Evolutionary conservation across 768 basidiomycete species (phyloP).

Genomic region (Psilocybe tampanensis): DNA sequence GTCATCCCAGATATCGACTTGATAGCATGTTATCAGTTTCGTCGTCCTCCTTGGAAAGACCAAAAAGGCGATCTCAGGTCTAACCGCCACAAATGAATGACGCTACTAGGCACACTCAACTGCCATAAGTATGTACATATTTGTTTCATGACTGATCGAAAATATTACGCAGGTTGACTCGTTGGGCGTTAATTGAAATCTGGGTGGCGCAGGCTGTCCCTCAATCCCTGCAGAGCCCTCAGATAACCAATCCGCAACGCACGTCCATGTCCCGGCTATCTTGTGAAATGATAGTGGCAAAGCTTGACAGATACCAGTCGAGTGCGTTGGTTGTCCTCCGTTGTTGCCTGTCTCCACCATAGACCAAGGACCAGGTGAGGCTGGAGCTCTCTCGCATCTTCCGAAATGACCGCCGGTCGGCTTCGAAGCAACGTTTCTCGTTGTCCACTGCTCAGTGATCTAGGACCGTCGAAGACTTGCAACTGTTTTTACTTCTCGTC

Average conservation of each 20-base stretch:
- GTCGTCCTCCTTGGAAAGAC: not conserved
- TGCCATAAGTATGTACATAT: conserved; percentile 54
- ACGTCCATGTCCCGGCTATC: conserved; percentile 45
- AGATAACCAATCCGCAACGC: conserved; percentile 39
- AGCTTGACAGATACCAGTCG: no score
- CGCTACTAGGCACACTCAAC: conserved; percentile 55
- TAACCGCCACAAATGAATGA: conserved; percentile 44
- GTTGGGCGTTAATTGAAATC: not conserved
- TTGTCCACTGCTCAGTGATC: no score
- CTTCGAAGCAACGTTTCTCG: conserved; percentile 50
- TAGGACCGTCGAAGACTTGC: conserved; percentile 22
- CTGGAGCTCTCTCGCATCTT: conserved; percentile 46
- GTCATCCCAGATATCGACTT: conserved; percentile 58
- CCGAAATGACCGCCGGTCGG: conserved; percentile 46
- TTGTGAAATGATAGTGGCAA: conserved; percentile 45
- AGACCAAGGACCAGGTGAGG: no score
- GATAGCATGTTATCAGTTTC: not conserved
- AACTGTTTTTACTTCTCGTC: conserved; percentile 36
- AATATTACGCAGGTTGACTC: not conserved
- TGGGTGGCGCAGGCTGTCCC: conserved; percentile 11
- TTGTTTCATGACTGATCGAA: conserved; percentile 37
- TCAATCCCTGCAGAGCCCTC: conserved; percentile 33
- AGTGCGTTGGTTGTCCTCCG: no score
- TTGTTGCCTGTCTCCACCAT: no score
- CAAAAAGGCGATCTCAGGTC: conserved; percentile 2